Evolutionary conservation across 768 basidiomycete species (phyloP).

Genomic region (Myochromella boudieri): DNA sequence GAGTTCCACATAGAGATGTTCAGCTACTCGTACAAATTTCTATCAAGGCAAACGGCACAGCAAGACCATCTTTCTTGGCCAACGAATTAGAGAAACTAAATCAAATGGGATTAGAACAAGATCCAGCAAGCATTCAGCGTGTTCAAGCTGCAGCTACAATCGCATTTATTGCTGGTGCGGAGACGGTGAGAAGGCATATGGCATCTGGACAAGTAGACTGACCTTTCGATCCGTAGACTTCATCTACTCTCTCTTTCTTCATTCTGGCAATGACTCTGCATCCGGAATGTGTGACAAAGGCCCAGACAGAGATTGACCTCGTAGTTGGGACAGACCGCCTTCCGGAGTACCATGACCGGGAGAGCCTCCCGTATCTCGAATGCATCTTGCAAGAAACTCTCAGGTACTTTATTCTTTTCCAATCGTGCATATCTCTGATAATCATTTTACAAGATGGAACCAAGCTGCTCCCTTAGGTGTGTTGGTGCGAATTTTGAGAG

Average conservation of each 20-base stretch:
- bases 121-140: slow-evolving; percentile 9
- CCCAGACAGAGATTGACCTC: slow-evolving; percentile 40
- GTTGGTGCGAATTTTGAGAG: too few species aligned
- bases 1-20: background rate
- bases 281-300: slow-evolving; percentile 34
- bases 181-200: slow-evolving; percentile 3
- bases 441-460: slow-evolving; percentile 8
- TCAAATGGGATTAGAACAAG: background rate
- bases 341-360: slow-evolving; percentile 31
- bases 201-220: background rate
- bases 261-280: slow-evolving; percentile 38
- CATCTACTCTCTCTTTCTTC: slow-evolving; percentile 28
- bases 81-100: slow-evolving; percentile 16
- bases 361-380: slow-evolving; percentile 35
- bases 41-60: slow-evolving; percentile 18
- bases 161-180: slow-evolving; percentile 29
- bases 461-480: slow-evolving; percentile 8
- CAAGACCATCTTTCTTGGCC: slow-evolving; percentile 22
- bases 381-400: too few species aligned
- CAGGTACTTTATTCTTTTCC: slow-evolving; percentile 21
- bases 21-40: background rate
- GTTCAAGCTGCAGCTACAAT: slow-evolving; percentile 19
- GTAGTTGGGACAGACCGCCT: slow-evolving; percentile 34
- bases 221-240: slow-evolving; percentile 20
- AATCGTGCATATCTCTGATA: background rate